Conservation (phyloP, 345 rosid genomes). For the Luvunga scandens region DNA sequence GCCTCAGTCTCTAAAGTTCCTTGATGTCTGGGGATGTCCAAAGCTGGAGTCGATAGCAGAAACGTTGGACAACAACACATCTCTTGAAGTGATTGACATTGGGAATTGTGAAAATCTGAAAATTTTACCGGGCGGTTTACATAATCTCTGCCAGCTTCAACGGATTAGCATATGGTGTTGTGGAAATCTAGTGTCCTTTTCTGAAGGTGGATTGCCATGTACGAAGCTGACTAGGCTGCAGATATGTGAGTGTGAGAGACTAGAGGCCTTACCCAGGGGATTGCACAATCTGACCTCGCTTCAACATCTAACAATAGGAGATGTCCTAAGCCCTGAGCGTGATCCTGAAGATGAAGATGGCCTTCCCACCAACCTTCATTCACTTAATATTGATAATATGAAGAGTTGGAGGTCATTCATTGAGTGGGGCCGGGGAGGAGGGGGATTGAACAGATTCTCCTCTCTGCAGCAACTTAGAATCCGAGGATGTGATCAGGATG, state of each 20-base stretch:
- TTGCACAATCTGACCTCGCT: slow-evolving; percentile 12
- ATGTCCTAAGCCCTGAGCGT: not conserved
- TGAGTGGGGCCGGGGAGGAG: slow-evolving; percentile 13
- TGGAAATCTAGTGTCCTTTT: not conserved
- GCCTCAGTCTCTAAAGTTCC: not conserved
- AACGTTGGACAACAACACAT: not conserved
- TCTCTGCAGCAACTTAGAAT: slow-evolving; percentile 8
- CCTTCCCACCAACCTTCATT: slow-evolving; percentile 4
- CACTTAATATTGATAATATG: not conserved
- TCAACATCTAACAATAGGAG: not conserved
- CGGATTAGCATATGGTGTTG: not conserved
- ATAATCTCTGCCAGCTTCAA: not conserved
- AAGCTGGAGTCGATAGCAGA: not conserved
- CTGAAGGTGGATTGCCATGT: not conserved
- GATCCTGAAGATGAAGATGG: not conserved
- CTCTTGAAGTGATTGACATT: not conserved
- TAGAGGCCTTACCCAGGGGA: slow-evolving; percentile 1
- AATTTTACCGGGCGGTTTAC: not conserved
- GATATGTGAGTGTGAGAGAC: not conserved
- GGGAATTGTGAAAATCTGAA: not conserved
- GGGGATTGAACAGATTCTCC: slow-evolving; percentile 29
- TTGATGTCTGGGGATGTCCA: not conserved
- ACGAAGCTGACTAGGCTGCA: not conserved
- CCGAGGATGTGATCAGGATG: not conserved
- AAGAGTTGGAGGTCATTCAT: slow-evolving; percentile 1